phyloP scores from a whole-genome alignment of 2,329 filamentous ascomycete genomes.

The Elsinoe australis region DNA sequence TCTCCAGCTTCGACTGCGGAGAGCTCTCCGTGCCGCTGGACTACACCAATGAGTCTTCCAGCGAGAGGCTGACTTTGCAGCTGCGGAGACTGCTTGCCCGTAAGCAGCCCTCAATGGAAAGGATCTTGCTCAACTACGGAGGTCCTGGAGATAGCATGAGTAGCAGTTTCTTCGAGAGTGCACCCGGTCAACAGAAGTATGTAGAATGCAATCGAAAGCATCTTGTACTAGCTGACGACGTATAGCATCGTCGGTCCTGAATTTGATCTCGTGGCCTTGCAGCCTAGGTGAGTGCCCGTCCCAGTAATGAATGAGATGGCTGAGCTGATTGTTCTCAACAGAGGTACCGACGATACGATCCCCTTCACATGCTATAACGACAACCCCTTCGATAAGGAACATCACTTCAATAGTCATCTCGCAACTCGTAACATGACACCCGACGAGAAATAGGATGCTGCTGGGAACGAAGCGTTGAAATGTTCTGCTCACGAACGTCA shows the following conservation, averaged over 20 bases:
- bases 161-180: not conserved
- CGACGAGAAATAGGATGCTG: slow-evolving; percentile 23
- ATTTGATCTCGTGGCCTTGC: slow-evolving; percentile 36
- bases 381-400: not conserved
- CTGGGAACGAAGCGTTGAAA: slow-evolving; percentile 28
- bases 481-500: slow-evolving; percentile 20
- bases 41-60: slow-evolving; percentile 30
- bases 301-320: not conserved
- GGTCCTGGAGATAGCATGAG: slow-evolving; percentile 21
- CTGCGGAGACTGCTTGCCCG: slow-evolving; percentile 30
- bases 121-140: slow-evolving; percentile 33
- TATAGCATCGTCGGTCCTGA: slow-evolving; percentile 26
- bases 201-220: slow-evolving; percentile 31
- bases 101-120: slow-evolving; percentile 30
- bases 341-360: not conserved
- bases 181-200: slow-evolving; percentile 33
- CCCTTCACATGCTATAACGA: not conserved
- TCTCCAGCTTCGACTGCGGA: slow-evolving; percentile 26
- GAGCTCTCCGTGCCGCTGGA: slow-evolving; percentile 37
- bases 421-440: too few relatives aligned
- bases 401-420: not conserved
- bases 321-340: not conserved
- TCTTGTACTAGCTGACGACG: slow-evolving; percentile 26
- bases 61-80: slow-evolving; percentile 25
- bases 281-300: not conserved